phyloP scores from a whole-genome alignment of 202 grass and related monocot species.

The Cymbopogon flexuosus region DNA sequence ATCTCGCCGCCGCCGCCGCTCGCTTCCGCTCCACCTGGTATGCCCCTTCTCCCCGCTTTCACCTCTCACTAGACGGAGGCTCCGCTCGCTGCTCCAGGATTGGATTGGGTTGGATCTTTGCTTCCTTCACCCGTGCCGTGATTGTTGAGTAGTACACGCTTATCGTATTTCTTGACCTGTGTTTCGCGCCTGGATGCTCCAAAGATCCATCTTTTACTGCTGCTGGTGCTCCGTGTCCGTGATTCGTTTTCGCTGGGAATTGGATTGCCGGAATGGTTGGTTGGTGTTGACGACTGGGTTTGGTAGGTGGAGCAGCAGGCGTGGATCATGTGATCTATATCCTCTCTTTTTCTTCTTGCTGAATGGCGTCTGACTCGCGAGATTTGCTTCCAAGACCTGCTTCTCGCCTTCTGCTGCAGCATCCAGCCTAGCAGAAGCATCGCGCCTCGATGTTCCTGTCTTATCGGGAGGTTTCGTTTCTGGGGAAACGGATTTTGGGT shows the following conservation, averaged over 20 bases:
- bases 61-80: background rate
- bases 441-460: background rate
- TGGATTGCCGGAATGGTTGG: slow-evolving; percentile 23
- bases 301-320: slow-evolving; percentile 11
- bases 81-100: slow-evolving; percentile 4
- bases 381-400: slow-evolving; percentile 11
- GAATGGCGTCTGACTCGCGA: background rate
- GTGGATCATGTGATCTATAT: slow-evolving; percentile 31
- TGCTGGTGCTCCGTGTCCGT: background rate
- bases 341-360: background rate
- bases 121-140: background rate
- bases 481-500: background rate
- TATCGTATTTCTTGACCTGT: slow-evolving; percentile 19
- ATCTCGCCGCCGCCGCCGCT: background rate
- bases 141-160: background rate
- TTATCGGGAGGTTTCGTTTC: background rate
- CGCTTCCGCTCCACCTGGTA: slow-evolving; percentile 33
- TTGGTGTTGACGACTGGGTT: slow-evolving; percentile 17
- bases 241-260: slow-evolving; percentile 11
- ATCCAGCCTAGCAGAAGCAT: background rate
- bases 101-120: slow-evolving; percentile 31
- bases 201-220: slow-evolving; percentile 26
- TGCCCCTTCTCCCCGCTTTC: background rate
- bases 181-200: background rate
- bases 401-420: background rate